Evolutionary conservation across 495 filamentous ascomycete genomes (phyloP), one percentile per base, ranked within the genome.

Genomic region (Penicillium soppii): DNA sequence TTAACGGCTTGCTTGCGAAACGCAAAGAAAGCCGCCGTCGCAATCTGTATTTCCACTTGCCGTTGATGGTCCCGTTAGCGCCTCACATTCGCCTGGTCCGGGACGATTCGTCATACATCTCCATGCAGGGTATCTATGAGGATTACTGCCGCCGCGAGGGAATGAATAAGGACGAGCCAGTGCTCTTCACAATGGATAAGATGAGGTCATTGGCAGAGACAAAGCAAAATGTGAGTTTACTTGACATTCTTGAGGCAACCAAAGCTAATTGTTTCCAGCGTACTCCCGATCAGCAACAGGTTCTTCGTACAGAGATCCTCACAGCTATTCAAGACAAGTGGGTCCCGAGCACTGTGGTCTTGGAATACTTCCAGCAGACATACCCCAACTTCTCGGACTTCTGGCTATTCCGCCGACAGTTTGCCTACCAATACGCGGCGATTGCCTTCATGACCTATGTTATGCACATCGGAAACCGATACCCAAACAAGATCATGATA

Each of bases 371-470:
- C 83, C 84, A 91, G 64, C 76, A 82, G 50, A 89, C 83, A 7
- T 96, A 92, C 69, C 89, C 94, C 46, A 88, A 89, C 37, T 97
- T 87, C 63, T 79, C 88, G 20, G 92, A 96, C 60, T 96, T 97
- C 79, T 97, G 92, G 89, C 83, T 97, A 32, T 99, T 99, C 87
- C 85, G 92, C 36, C 84, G 91, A 41, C 91, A 95, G 49, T 97
- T 97, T 69, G 86, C 89, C 23, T 97, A 97, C 72, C 94, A 97
- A 70, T 85, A 96, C 41, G 91, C 94, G n/a, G 86, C 91, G 2
- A 80, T 97, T 47, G 96, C 92, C 10, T 99, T 97, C 75, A 95
- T 99, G 88, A 99, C 95, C 29, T 97, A 96, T 65, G 86, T 95
- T 52, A 88, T 99, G 74, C 90, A 90, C 75, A 97, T 97, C 80